These are phyloP conservation scores for Trichaptum fuscoviolaceum DNA, from an alignment of 768 basidiomycete species.

Conservation along the genomic window DNA sequence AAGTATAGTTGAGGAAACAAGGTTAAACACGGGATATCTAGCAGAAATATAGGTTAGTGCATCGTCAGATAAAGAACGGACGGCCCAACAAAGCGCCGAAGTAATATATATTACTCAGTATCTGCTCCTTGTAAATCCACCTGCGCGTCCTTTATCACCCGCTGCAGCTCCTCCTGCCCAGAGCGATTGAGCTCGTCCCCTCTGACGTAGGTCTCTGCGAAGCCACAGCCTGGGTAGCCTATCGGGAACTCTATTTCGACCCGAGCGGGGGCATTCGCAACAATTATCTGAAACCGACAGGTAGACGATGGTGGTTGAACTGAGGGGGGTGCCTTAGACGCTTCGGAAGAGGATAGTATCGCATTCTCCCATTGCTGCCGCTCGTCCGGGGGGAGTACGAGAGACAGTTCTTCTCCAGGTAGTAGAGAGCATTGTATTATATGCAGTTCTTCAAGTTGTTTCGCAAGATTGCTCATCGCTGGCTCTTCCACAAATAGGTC, in stretches of 20 bases:
- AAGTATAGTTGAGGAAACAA: conserved; percentile 52
- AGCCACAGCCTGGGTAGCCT: conserved; percentile 15
- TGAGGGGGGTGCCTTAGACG: conserved; percentile 14
- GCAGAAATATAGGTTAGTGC: not conserved
- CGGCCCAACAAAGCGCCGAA: conserved; percentile 6
- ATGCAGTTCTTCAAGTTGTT: conserved; percentile 47
- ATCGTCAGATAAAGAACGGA: conserved; percentile 5
- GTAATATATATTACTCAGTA: conserved; percentile 17
- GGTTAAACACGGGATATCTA: conserved; percentile 59
- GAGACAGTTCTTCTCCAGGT: conserved; percentile 48
- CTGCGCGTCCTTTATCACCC: conserved; percentile 31
- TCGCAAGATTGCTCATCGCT: not conserved
- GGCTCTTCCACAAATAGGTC: no score
- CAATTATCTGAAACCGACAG: conserved; percentile 31
- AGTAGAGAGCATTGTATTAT: conserved; percentile 59
- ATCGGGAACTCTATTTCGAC: conserved; percentile 31
- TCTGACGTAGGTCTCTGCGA: conserved; percentile 33
- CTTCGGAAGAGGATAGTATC: conserved; percentile 18
- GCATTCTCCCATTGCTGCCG: conserved; percentile 25
- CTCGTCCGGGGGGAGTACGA: conserved; percentile 33
- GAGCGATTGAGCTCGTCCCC: conserved; percentile 41
- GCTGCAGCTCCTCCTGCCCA: conserved; percentile 47
- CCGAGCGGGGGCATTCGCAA: conserved; percentile 23
- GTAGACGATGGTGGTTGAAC: conserved; percentile 21
- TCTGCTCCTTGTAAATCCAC: conserved; percentile 28